phyloP scores from a whole-genome alignment of 768 basidiomycete genomes.

The Suillus luteus region DNA sequence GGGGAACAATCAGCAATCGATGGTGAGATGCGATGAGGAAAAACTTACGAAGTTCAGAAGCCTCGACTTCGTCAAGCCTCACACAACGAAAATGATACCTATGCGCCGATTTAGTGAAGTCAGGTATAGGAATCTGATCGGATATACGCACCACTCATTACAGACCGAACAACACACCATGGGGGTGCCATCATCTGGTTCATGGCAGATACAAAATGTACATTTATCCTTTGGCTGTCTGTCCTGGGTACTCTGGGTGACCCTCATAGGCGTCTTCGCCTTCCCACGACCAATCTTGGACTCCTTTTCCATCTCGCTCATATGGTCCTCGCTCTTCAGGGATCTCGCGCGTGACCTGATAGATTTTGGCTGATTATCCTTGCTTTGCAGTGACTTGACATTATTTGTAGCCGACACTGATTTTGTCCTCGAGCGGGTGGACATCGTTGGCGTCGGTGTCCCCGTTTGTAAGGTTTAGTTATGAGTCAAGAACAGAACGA shows the following conservation, averaged over 20 bases:
- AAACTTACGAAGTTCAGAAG: constrained; percentile 77
- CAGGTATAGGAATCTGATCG: constrained; percentile 1
- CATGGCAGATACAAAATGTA: constrained; percentile 63
- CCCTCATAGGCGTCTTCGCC: constrained; percentile 25
- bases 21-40: constrained; percentile 6
- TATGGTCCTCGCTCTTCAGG: constrained; percentile 19
- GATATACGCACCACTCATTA: constrained; percentile 60
- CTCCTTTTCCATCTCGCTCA: constrained; percentile 35
- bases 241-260: constrained; percentile 23
- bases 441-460: constrained; percentile 35
- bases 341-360: constrained; percentile 24
- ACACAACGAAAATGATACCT: constrained; percentile 90
- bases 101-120: constrained; percentile 8
- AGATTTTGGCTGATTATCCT: constrained; percentile 9
- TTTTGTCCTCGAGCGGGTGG: constrained; percentile 48
- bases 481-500: constrained; percentile 30
- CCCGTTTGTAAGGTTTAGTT: constrained; percentile 11
- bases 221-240: constrained; percentile 26
- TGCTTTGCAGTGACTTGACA: constrained; percentile 1
- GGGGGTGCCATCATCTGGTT: constrained; percentile 74
- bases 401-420: constrained; percentile 30
- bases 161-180: constrained; percentile 80
- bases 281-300: constrained; percentile 27
- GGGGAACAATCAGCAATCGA: constrained; percentile 19
- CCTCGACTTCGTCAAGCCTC: constrained; percentile 58